Base-by-base conservation (phyloP, 805 yeast genomes). In the Kurtzmaniella cleridarum region DNA sequence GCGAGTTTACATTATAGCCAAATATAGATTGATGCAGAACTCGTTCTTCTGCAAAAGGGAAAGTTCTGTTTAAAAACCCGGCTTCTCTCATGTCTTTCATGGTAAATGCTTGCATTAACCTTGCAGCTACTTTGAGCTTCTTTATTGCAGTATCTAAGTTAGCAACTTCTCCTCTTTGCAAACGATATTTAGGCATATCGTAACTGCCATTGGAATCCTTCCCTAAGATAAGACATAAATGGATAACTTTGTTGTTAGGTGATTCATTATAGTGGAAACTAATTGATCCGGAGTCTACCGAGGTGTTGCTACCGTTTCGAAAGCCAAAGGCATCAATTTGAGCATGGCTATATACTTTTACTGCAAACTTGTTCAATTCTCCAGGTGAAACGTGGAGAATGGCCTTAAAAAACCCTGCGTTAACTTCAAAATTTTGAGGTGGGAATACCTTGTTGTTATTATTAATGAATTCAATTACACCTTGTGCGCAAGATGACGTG, bases 101-200 rank as follows among this genome's bases (percentile, higher is more conserved):
- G 0, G 97, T 90, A 58, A 75, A 89, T 1, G 96, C 95, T 51
- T 87, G 91, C 95, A 87, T 86, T 59, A 90, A 59, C 49, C 95
- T 71, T 3, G 84, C 95, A 3, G 86, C 96, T 43, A 88, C 76
- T 50, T 93, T 76, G 46, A 91, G 56, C 55, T 87, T 87, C 46
- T 66, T 69, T 14, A 84, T 64, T 1, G 96, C 96, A 4, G 80
- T 56, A n/a, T 79, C 79, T 16, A 90, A 49, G 11, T 70, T 76
- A 44, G 85, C 80, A 2, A 81, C 82, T 47, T 85, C 93, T 0
- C 71, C 72, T 26, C 68, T 57, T 16, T 55, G 47, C 5, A 51
- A 45, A 38, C 68, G 72, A 46, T 73, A 69, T 2, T 55, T 42
- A 1, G 95, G 89, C 46, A 86, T 75, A 50, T 90, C 97, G 54